Percentiles rank a stretch among this genome's conserved stretches.
phyloP scores from a whole-genome alignment of 1,284 basidiomycete genomes.

The Anthracocystis walkeri region DNA sequence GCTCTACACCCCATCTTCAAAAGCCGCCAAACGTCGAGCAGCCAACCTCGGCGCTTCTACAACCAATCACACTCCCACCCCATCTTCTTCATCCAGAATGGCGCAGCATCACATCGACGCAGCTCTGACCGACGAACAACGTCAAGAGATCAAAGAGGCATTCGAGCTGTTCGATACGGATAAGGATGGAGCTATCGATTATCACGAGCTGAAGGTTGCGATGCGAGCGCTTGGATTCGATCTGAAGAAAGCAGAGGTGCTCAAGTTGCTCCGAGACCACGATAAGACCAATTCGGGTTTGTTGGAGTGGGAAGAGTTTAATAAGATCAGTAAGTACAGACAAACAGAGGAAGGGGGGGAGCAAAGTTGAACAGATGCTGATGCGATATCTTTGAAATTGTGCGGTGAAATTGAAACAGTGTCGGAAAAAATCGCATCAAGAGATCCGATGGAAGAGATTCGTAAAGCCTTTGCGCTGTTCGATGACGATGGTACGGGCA shows the following conservation, averaged over 20 bases:
- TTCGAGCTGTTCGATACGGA: slow-evolving; percentile 99
- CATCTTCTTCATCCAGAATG: slow-evolving; percentile 31
- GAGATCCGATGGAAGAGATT: slow-evolving; percentile 97
- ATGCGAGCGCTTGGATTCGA: slow-evolving; percentile 98
- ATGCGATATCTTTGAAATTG: background rate
- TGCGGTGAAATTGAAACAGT: slow-evolving; percentile 74
- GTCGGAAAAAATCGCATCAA: slow-evolving; percentile 89
- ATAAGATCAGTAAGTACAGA: slow-evolving; percentile 84
- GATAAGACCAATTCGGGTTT: slow-evolving; percentile 89
- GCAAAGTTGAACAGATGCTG: no score
- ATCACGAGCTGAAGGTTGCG: slow-evolving; percentile 98
- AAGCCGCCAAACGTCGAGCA: slow-evolving; percentile 40
- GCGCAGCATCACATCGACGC: slow-evolving; percentile 39
- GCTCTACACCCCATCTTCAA: slow-evolving; percentile 55
- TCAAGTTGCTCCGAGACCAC: slow-evolving; percentile 92
- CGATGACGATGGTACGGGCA: slow-evolving; percentile 94
- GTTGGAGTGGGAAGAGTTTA: slow-evolving; percentile 94
- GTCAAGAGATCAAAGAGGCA: slow-evolving; percentile 97
- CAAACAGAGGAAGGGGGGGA: background rate
- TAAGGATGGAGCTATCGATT: slow-evolving; percentile 86
- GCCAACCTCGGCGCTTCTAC: slow-evolving; percentile 36
- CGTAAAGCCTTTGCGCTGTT: slow-evolving; percentile 94
- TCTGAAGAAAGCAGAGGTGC: slow-evolving; percentile 95
- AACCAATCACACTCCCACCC: slow-evolving; percentile 33
- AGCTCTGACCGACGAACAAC: slow-evolving; percentile 87